phyloP scores from a whole-genome alignment of 768 basidiomycete genomes.

The Hypholoma sublateritium region DNA sequence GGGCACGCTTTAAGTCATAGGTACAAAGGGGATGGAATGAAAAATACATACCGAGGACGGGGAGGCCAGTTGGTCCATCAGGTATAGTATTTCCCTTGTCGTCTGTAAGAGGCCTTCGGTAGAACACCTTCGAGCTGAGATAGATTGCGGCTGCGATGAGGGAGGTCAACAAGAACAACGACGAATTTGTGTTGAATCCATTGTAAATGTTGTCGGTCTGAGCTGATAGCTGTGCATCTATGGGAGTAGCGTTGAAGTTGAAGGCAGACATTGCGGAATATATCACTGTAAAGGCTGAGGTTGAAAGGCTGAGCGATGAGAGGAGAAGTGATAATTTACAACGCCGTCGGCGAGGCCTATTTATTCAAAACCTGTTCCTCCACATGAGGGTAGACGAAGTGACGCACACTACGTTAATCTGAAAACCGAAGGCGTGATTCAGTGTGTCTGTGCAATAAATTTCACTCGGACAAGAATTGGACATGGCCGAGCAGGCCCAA shows the following conservation, averaged over 20 bases:
- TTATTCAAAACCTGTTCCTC: too few species aligned
- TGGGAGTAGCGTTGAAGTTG: not conserved
- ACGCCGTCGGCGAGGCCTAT: too few species aligned
- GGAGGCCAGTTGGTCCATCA: constrained; percentile 11
- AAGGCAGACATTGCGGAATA: not conserved
- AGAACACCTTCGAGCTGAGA: not conserved
- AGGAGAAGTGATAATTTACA: too few species aligned
- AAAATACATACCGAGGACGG: constrained; percentile 6
- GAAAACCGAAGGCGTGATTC: too few species aligned
- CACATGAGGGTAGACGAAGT: too few species aligned
- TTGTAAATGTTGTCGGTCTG: not conserved
- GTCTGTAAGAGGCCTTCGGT: not conserved
- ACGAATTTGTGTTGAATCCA: not conserved
- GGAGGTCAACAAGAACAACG: not conserved
- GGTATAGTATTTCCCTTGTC: constrained; percentile 12
- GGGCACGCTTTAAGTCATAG: not conserved
- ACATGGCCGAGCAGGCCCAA: too few species aligned
- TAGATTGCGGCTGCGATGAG: constrained; percentile 2
- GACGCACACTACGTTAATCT: too few species aligned
- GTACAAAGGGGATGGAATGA: not conserved
- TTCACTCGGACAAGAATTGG: too few species aligned
- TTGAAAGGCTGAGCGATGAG: too few species aligned
- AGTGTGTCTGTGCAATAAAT: too few species aligned
- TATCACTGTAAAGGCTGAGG: too few species aligned
- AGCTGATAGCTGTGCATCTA: not conserved